These are phyloP conservation scores for Medicago lupulina DNA, from an alignment of 306 rosid genomes.

Conservation along the genomic window DNA sequence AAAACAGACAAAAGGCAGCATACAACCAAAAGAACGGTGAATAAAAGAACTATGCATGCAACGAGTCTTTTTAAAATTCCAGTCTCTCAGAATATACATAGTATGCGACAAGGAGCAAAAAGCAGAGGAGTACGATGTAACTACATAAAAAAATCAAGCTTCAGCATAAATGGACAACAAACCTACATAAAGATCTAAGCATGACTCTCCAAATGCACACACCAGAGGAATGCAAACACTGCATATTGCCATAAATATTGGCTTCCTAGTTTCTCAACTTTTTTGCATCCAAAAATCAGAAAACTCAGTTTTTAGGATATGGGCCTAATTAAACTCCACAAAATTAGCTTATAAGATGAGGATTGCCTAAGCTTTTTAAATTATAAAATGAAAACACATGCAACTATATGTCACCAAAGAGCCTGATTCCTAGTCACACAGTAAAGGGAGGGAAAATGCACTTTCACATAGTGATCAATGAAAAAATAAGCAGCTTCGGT, in stretches of 20 bases:
- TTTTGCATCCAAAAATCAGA: background rate
- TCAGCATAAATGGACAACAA: background rate
- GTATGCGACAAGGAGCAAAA: background rate
- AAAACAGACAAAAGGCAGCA: conserved; percentile 17
- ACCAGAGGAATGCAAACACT: conserved; percentile 5
- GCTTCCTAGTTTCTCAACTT: background rate
- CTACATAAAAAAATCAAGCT: background rate
- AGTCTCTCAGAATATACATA: conserved; percentile 3
- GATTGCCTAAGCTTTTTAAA: background rate
- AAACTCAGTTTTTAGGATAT: background rate
- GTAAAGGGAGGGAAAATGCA: conserved; percentile 20
- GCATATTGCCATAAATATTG: conserved; percentile 16
- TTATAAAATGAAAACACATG: background rate
- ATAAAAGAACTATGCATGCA: conserved; percentile 5
- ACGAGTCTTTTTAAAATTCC: background rate
- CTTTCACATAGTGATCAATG: background rate
- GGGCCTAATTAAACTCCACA: background rate
- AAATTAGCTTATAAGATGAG: background rate
- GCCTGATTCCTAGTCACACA: background rate
- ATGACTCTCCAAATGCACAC: background rate
- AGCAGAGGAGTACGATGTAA: background rate
- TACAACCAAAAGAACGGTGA: background rate
- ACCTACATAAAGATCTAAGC: background rate
- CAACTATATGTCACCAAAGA: conserved; percentile 4
- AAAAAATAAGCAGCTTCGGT: conserved; percentile 4